Evolutionary conservation across 345 rosid species (phyloP).

Genomic region (Fremontodendron californicum): DNA sequence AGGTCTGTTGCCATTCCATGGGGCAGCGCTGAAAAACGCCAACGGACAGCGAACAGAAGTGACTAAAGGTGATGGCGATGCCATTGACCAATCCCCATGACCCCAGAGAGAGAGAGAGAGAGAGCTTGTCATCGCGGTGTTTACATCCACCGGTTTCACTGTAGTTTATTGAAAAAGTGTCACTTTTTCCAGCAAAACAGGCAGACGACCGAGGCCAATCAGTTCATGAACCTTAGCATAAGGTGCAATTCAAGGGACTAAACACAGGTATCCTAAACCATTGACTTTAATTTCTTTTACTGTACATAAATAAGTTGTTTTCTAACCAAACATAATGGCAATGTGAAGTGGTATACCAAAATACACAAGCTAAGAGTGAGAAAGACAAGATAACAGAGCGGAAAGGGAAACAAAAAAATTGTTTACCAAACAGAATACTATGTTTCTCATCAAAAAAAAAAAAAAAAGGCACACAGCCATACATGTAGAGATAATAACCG

Average conservation of each 20-base stretch:
- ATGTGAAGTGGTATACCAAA: background rate
- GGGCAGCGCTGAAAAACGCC: background rate
- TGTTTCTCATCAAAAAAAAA: constrained; percentile 13
- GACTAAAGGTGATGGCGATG: background rate
- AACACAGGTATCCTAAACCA: too few species aligned
- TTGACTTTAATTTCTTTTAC: too few species aligned
- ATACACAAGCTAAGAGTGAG: too few species aligned
- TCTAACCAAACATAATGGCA: background rate
- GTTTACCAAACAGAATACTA: background rate
- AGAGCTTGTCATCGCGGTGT: background rate
- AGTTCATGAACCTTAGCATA: too few species aligned
- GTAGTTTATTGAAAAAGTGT: background rate
- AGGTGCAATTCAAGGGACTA: too few species aligned
- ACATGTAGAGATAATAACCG: constrained; percentile 6
- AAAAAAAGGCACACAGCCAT: constrained; percentile 15
- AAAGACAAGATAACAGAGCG: background rate
- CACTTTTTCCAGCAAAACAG: background rate
- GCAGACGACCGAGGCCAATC: background rate
- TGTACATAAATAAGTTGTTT: background rate
- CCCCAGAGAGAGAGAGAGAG: background rate
- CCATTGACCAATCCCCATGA: background rate
- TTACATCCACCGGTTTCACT: background rate
- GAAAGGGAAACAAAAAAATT: background rate
- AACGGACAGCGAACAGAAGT: background rate
- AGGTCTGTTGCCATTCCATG: background rate